Evolutionary conservation across 2,329 filamentous ascomycete genomes (phyloP).

Genomic region (Stemphylium beticola): DNA sequence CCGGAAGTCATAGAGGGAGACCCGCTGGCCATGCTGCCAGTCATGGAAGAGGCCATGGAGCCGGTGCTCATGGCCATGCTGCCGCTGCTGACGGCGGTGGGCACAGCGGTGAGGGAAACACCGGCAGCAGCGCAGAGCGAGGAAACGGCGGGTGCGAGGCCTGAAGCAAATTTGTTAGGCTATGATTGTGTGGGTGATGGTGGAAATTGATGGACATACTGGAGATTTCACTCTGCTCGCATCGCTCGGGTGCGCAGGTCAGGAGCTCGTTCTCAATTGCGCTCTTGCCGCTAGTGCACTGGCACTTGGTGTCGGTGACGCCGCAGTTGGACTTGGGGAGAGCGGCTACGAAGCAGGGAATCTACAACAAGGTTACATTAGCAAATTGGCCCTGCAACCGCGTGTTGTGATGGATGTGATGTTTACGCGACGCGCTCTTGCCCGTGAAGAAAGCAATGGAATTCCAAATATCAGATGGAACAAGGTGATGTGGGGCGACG

Average conservation of each 20-base stretch:
- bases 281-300: conserved; percentile 55
- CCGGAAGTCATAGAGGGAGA: conserved; percentile 3
- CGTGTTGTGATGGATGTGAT: not conserved
- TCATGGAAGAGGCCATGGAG: conserved; percentile 7
- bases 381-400: not conserved
- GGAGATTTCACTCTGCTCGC: conserved; percentile 46
- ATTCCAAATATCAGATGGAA: not conserved
- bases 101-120: conserved; percentile 29
- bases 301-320: conserved; percentile 57
- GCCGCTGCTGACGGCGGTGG: conserved; percentile 19
- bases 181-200: not conserved
- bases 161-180: conserved; percentile 11
- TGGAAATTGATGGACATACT: conserved; percentile 39
- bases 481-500: conserved; percentile 11
- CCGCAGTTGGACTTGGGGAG: conserved; percentile 57
- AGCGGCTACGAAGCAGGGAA: conserved; percentile 57
- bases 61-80: conserved; percentile 5
- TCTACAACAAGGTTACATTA: conserved; percentile 30
- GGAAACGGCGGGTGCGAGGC: conserved; percentile 30
- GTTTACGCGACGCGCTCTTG: not conserved
- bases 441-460: too few species aligned
- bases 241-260: conserved; percentile 48
- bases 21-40: conserved; percentile 1
- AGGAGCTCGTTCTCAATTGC: conserved; percentile 50
- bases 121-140: conserved; percentile 40